Conservation (phyloP, 805 yeast species). For the Tetrapisispora nanseiensis region DNA sequence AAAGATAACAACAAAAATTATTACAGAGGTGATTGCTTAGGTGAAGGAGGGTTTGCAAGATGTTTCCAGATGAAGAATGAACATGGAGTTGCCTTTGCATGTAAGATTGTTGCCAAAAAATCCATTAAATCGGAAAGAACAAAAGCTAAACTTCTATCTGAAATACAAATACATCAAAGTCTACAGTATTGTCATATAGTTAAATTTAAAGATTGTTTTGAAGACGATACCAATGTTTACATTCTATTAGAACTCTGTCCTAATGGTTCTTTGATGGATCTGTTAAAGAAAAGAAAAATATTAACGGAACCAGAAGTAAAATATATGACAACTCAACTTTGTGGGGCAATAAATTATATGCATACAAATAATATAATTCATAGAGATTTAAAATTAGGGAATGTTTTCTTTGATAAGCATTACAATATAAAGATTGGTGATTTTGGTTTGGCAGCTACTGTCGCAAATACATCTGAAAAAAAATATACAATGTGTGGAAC, state of each 20-base stretch:
- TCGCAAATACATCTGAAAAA: constrained; percentile 59
- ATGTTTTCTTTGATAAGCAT: constrained; percentile 84
- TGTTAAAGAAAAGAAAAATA: constrained; percentile 73
- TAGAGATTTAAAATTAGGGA: constrained; percentile 91
- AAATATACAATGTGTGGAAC: constrained; percentile 96
- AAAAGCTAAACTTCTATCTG: constrained; percentile 70
- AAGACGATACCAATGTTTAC: constrained; percentile 90
- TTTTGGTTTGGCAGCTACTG: constrained; percentile 95
- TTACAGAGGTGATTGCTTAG: constrained; percentile 81
- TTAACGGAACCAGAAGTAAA: constrained; percentile 88
- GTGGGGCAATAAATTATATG: constrained; percentile 89
- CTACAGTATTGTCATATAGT: constrained; percentile 86
- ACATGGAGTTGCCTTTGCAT: constrained; percentile 80
- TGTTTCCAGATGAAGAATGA: constrained; percentile 95
- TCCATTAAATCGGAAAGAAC: constrained; percentile 89
- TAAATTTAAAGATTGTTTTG: constrained; percentile 91
- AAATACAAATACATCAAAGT: constrained; percentile 87
- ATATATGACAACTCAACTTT: constrained; percentile 78
- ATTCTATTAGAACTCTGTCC: constrained; percentile 91
- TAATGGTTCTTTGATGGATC: constrained; percentile 88
- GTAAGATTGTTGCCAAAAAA: constrained; percentile 95
- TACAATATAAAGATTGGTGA: constrained; percentile 97
- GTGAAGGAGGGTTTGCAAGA: constrained; percentile 98
- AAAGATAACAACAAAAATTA: constrained; percentile 85
- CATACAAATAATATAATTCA: constrained; percentile 89